Percentiles rank a stretch among this genome's conserved stretches.
phyloP scores from a whole-genome alignment of 192 early-diverging fungal genomes.

The Endogone sp. region DNA sequence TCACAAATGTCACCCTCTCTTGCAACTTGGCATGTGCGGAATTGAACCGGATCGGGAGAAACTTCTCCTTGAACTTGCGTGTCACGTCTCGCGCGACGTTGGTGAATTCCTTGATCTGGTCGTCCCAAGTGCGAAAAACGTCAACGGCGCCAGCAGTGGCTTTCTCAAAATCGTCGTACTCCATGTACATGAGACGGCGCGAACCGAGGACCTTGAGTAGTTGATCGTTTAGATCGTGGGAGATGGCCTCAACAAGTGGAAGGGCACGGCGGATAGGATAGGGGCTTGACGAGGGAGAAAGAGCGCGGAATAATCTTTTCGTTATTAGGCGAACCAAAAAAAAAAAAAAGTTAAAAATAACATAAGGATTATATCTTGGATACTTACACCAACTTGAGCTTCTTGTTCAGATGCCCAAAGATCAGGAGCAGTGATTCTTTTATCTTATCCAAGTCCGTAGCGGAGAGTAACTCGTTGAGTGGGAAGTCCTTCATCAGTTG shows the following conservation, averaged over 20 bases:
- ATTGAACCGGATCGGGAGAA: slow-evolving; percentile 92
- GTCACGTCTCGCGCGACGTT: slow-evolving; percentile 93
- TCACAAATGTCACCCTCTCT: slow-evolving; percentile 88
- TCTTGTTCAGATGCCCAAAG: slow-evolving; percentile 97
- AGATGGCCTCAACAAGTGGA: slow-evolving; percentile 92
- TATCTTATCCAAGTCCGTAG: slow-evolving; percentile 87
- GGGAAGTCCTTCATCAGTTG: slow-evolving; percentile 99
- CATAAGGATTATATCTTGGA: background rate
- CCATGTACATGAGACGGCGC: slow-evolving; percentile 91
- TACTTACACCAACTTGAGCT: slow-evolving; percentile 84
- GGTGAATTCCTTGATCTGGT: slow-evolving; percentile 92
- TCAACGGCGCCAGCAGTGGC: slow-evolving; percentile 78
- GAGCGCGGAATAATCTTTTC: background rate
- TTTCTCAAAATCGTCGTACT: slow-evolving; percentile 88
- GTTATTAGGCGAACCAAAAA: background rate
- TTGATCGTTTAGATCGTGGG: slow-evolving; percentile 92
- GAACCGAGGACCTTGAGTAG: slow-evolving; percentile 82
- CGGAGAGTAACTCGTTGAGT: slow-evolving; percentile 91
- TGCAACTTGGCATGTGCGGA: slow-evolving; percentile 89
- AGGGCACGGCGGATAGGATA: slow-evolving; percentile 90
- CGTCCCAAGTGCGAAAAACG: slow-evolving; percentile 93
- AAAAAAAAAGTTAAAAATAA: background rate
- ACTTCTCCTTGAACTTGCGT: slow-evolving; percentile 85
- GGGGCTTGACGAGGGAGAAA: slow-evolving; percentile 33
- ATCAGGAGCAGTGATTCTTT: slow-evolving; percentile 72